Evolutionary conservation across 192 early-diverging fungal species (phyloP).

Genomic region (Entomortierella lignicola): DNA sequence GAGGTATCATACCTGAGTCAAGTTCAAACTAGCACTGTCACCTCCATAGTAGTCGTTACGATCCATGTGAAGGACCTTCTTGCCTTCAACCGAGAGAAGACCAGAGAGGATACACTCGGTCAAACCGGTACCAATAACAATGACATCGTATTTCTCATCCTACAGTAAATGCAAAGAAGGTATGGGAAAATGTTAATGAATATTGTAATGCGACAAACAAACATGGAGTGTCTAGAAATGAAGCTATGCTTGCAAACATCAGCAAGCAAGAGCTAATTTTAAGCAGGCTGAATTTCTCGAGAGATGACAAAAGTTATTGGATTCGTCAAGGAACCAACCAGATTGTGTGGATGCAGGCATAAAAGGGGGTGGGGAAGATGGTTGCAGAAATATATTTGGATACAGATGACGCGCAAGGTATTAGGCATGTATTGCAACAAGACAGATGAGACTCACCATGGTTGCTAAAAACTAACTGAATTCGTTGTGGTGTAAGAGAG

Average conservation of each 20-base stretch:
- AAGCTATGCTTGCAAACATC: neutral
- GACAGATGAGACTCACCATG: slow-evolving; percentile 22
- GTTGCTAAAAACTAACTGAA: neutral
- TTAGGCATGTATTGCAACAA: neutral
- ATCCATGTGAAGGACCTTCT: slow-evolving; percentile 93
- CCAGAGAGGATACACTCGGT: slow-evolving; percentile 93
- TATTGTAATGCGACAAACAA: too few relatives aligned
- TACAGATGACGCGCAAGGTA: slow-evolving; percentile 14
- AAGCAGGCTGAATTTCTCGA: neutral
- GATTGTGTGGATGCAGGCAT: neutral
- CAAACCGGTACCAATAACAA: slow-evolving; percentile 90
- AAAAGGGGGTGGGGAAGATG: neutral
- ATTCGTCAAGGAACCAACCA: slow-evolving; percentile 1
- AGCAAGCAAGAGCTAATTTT: neutral
- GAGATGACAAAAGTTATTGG: slow-evolving; percentile 7
- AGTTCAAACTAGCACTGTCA: slow-evolving; percentile 94
- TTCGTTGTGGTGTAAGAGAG: neutral
- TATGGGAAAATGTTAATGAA: neutral
- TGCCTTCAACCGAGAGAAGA: slow-evolving; percentile 88
- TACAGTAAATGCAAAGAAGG: slow-evolving; percentile 21
- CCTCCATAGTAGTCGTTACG: slow-evolving; percentile 99
- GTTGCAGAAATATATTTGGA: neutral
- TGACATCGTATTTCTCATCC: slow-evolving; percentile 92
- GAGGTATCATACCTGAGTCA: slow-evolving; percentile 81
- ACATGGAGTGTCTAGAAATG: neutral